Conservation (phyloP, 192 early-diverging fungal species). For the Chytriomyces sp. region DNA sequence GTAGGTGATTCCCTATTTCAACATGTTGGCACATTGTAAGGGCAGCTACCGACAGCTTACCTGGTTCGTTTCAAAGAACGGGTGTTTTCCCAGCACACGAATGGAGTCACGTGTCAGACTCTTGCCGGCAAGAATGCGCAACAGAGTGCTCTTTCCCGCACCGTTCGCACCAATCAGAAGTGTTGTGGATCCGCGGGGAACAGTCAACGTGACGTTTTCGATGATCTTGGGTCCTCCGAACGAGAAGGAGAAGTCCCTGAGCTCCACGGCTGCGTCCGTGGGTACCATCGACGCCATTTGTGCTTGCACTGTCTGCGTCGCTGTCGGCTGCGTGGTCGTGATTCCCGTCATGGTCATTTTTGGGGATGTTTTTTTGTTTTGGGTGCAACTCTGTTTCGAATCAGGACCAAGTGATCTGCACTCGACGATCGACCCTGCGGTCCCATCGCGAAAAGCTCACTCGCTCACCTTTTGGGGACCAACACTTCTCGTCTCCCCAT, state of each 20-base stretch:
- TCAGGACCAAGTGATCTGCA: no score
- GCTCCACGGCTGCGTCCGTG: slow-evolving; percentile 45
- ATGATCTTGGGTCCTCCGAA: slow-evolving; percentile 64
- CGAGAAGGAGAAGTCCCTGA: slow-evolving; percentile 49
- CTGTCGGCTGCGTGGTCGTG: background rate
- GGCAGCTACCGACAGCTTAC: background rate
- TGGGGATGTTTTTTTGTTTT: background rate
- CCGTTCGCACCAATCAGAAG: slow-evolving; percentile 80
- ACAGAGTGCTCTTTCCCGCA: slow-evolving; percentile 68
- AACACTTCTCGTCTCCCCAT: no score
- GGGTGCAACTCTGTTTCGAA: background rate
- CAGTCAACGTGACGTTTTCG: slow-evolving; percentile 50
- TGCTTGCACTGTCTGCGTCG: slow-evolving; percentile 21
- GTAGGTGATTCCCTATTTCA: slow-evolving; percentile 74
- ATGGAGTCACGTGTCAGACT: slow-evolving; percentile 59
- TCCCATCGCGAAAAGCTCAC: no score
- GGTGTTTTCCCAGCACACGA: slow-evolving; percentile 62
- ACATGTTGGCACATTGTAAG: background rate
- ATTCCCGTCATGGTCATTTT: slow-evolving; percentile 15
- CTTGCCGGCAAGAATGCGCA: slow-evolving; percentile 74
- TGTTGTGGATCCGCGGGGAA: slow-evolving; percentile 61
- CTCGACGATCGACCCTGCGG: no score
- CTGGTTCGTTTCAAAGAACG: slow-evolving; percentile 56
- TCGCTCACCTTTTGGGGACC: no score
- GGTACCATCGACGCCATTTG: slow-evolving; percentile 22